phyloP scores from a whole-genome alignment of 2,329 filamentous ascomycete species.

The Epichloe brachyelytri region DNA sequence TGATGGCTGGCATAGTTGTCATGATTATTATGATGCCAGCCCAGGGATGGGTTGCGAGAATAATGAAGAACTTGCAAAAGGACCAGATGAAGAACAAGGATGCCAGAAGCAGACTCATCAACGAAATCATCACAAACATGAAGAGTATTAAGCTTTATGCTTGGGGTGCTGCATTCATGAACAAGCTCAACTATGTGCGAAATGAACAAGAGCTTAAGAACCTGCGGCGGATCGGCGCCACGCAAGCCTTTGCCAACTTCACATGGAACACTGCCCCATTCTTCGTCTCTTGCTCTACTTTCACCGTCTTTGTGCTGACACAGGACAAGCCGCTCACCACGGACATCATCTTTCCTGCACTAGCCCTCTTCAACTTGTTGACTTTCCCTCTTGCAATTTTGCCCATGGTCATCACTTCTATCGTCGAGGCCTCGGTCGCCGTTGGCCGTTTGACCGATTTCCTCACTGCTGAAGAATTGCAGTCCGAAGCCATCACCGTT shows the following conservation, averaged over 20 bases:
- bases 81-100: constrained; percentile 99
- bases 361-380: constrained; percentile 88
- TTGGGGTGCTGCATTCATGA: constrained; percentile 95
- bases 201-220: constrained; percentile 96
- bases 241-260: constrained; percentile 90
- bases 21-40: constrained; percentile 98
- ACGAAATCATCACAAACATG: constrained; percentile 98
- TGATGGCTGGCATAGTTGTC: constrained; percentile 86
- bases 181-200: constrained; percentile 87
- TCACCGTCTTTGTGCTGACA: constrained; percentile 84
- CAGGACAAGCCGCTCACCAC: constrained; percentile 72
- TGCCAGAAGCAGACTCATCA: constrained; percentile 80
- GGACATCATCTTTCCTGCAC: constrained; percentile 87
- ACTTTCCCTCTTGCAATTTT: constrained; percentile 89
- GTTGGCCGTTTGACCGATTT: constrained; percentile 75
- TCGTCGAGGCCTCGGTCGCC: constrained; percentile 92
- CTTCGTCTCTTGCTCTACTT: constrained; percentile 92
- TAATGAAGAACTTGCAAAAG: constrained; percentile 93
- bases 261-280: constrained; percentile 98
- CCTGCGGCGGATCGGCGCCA: constrained; percentile 86
- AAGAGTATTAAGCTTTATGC: constrained; percentile 99
- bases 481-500: constrained; percentile 64
- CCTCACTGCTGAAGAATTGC: constrained; percentile 78
- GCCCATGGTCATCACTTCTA: constrained; percentile 94
- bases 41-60: constrained; percentile 78